These are phyloP conservation scores for Aspergillus olivimuriae DNA, from an alignment of 495 filamentous ascomycete genomes.

Conservation along the genomic window DNA sequence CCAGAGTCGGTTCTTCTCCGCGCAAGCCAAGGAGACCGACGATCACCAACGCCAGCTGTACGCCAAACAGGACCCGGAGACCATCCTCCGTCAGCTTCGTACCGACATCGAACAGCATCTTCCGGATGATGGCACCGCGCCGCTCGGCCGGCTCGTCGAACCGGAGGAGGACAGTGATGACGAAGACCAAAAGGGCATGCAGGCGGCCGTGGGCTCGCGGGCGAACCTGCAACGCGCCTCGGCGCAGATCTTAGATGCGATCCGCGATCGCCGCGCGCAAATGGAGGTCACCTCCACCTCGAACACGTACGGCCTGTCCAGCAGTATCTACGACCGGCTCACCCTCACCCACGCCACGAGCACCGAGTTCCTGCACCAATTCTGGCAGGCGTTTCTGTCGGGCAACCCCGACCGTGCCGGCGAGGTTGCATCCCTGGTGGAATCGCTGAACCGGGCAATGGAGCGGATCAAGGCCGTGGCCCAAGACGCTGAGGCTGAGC, in stretches of 20 bases:
- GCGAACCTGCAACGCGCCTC: slow-evolving; percentile 31
- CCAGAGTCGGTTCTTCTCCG: slow-evolving; percentile 72
- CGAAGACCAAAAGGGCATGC: slow-evolving; percentile 40
- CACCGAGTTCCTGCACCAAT: slow-evolving; percentile 91
- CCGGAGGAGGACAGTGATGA: slow-evolving; percentile 54
- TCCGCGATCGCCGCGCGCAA: slow-evolving; percentile 37
- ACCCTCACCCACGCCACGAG: slow-evolving; percentile 86
- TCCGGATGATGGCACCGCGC: slow-evolving; percentile 51
- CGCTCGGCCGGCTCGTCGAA: slow-evolving; percentile 42
- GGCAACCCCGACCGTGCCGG: slow-evolving; percentile 69
- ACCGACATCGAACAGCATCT: slow-evolving; percentile 48
- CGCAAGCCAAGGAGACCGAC: slow-evolving; percentile 46
- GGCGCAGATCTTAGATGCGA: slow-evolving; percentile 35
- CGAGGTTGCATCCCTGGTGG: slow-evolving; percentile 69
- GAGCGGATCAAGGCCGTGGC: slow-evolving; percentile 81
- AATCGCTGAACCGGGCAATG: slow-evolving; percentile 66
- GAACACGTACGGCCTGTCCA: slow-evolving; percentile 57
- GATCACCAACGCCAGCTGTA: slow-evolving; percentile 52
- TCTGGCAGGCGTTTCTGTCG: slow-evolving; percentile 85
- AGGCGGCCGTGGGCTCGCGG: slow-evolving; percentile 27
- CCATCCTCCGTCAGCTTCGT: slow-evolving; percentile 59
- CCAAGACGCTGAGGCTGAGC: slow-evolving; percentile 67
- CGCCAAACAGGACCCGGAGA: slow-evolving; percentile 57
- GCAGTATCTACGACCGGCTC: slow-evolving; percentile 62
- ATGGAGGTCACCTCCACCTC: slow-evolving; percentile 24